These are phyloP conservation scores for Parsonsia alboflavescens DNA, from an alignment of 257 asterid species.

Conservation along the genomic window DNA sequence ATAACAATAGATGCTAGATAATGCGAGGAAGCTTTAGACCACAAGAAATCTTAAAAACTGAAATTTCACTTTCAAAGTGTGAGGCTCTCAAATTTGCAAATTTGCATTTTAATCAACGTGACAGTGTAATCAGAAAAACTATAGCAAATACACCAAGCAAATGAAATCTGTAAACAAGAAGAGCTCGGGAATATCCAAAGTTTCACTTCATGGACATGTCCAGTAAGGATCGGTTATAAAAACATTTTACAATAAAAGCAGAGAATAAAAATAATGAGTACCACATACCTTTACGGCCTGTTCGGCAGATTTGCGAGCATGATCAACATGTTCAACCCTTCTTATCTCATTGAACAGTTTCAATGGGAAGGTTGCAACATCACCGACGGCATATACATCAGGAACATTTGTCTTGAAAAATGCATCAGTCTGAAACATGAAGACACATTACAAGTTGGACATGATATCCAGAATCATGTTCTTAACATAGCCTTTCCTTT, in stretches of 20 bases:
- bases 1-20: neutral
- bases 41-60: neutral
- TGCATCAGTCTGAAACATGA: slow-evolving; percentile 69
- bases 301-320: slow-evolving; percentile 95
- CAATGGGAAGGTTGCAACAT: slow-evolving; percentile 93
- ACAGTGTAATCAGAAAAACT: neutral
- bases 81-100: neutral
- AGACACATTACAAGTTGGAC: neutral
- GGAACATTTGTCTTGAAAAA: slow-evolving; percentile 76
- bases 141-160: neutral
- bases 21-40: neutral
- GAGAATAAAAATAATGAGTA: neutral
- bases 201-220: neutral
- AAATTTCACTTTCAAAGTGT: neutral
- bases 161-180: neutral
- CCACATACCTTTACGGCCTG: slow-evolving; percentile 82
- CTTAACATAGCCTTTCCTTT: neutral
- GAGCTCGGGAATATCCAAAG: neutral
- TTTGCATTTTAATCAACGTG: neutral
- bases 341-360: slow-evolving; percentile 68
- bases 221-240: neutral
- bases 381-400: slow-evolving; percentile 90
- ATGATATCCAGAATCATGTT: slow-evolving; percentile 7
- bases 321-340: slow-evolving; percentile 95
- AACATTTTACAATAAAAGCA: neutral